Evolutionary conservation across 2,329 filamentous ascomycete genomes (phyloP), one percentile per base, ranked within the genome.

Genomic region (Coccinonectria pachysandricola): DNA sequence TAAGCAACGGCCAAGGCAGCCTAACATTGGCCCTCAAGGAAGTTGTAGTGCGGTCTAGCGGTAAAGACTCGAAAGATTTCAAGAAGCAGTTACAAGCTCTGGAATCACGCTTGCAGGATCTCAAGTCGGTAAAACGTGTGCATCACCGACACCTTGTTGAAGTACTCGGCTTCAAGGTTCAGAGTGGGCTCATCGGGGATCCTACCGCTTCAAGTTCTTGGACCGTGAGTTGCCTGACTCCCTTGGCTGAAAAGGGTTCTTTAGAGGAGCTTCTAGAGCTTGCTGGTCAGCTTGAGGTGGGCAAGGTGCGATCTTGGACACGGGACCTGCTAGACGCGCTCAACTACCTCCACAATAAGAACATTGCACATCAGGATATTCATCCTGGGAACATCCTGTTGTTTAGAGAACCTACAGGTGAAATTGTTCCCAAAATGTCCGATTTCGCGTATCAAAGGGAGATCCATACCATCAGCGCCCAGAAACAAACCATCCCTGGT

Each of bases 311-410:
- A 27, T 77, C 83, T 13, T 96, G 86, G 79, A 91, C 85, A n/a
- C 75, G 87, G 32, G 85, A 94, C 45, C 65, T 98, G 11, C 69
- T 98, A 14, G 85, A 95, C 56, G 91, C 79, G 1, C 62, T 98
- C 15, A 81, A 85, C 32, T 93, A 80, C 50, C 73, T 93, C 27
- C 88, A 96, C 54, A 79, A 79, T 38, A 78, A 82, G 48, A 85
- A 85, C 12, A 67, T 95, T 30, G 65, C 84, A 13, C 91, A 96
- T 53, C 81, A 83, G 47, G 75, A 82, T 45, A 75, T 95, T 11
- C 84, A 93, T 46, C 65, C 78, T 8, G 68, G 73, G 11, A 93
- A 93, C 37, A 68, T 95, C 23, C 65, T 95, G 4, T 58, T 95
- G 4, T 83, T 80, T 42, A 69, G 79, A 34, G 75, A 77, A 27